Evolutionary conservation across 345 rosid species (phyloP).

Genomic region (Camelina sativa): DNA sequence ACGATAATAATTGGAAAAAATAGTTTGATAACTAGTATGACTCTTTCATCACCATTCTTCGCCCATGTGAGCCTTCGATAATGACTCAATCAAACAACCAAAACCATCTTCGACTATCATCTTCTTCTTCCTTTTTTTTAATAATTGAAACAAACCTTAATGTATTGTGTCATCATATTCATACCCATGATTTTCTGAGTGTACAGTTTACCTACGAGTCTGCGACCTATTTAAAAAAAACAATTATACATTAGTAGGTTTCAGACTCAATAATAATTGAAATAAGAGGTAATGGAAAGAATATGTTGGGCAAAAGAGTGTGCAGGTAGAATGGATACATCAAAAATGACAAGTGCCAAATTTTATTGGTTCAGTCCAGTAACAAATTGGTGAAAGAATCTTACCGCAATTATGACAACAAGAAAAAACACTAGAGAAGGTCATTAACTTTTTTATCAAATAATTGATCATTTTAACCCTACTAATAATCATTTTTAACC

Average conservation of each 20-base stretch:
- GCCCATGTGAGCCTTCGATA: constrained; percentile 59
- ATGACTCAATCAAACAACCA: constrained; percentile 45
- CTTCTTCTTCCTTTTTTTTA: not conserved
- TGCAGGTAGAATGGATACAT: constrained; percentile 42
- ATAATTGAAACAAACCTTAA: constrained; percentile 33
- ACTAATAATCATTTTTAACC: constrained; percentile 22
- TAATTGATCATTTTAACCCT: constrained; percentile 17
- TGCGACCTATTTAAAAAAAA: constrained; percentile 3
- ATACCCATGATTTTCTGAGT: constrained; percentile 38
- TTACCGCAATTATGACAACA: constrained; percentile 54
- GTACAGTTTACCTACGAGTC: constrained; percentile 26
- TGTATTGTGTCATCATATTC: constrained; percentile 12
- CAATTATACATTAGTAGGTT: not conserved
- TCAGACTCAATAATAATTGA: constrained; percentile 1
- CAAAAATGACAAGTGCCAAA: constrained; percentile 41
- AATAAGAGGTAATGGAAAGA: constrained; percentile 24
- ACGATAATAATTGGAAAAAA: constrained; percentile 29
- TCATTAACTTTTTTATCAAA: constrained; percentile 33
- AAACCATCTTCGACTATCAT: constrained; percentile 27
- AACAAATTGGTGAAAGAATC: constrained; percentile 51
- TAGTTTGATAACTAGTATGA: constrained; percentile 47
- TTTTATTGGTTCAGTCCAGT: constrained; percentile 33
- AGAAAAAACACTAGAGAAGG: constrained; percentile 26
- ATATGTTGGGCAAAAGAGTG: constrained; percentile 26
- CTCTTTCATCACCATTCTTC: constrained; percentile 61